Base-by-base conservation (phyloP, 1,284 basidiomycete genomes). In the Moesziomyces sp. region DNA sequence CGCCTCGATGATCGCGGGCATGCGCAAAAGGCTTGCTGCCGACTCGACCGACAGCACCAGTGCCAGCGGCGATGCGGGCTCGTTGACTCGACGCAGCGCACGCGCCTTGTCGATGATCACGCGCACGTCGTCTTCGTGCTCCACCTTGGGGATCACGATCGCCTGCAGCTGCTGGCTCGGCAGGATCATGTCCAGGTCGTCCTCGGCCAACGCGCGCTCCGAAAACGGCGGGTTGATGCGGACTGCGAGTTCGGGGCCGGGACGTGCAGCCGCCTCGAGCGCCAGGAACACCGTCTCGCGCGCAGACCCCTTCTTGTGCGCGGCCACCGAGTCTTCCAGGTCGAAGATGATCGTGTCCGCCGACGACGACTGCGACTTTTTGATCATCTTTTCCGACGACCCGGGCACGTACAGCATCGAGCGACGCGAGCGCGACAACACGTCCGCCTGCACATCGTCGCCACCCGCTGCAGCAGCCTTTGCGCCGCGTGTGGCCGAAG, bases 191-290 rank as follows among this genome's bases (percentile, higher is more conserved):
- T 83, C 81, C 30, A 83, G 62, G 57, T 83, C 82, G 28, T 77
- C 75, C 21, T 50, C 57, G 0, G 82, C 72, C 11, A 82, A 49
- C 0, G 47, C 19, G 3, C 40, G 49, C 19, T 72, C 46, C 0
- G 52, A 63, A 6, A 76, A 80, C 11, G 81, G 81, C 9, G 82
- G 76, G 46, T 83, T 83, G 69, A 83, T 83, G 28, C 82, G 77
- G 7, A 83, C 82, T 1, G 78, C 74, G 2, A 81, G 62, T 46
- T 83, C 80, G 0, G 81, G 74, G 0, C 57, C 60, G 0, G 62
- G 60, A 3, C 66, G 52, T 0, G 46, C 43, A 26, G 74, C 75
- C 18, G 76, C 79, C 43, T 76, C 66, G 30, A 82, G 66, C 3
- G 72, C 81, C 9, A 82, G 69, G 3, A 79, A 65, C 1, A 83